Percentiles rank a stretch among this genome's conserved stretches.
Conservation (phyloP, 257 asterid species). For the Cruciata laevipes region DNA sequence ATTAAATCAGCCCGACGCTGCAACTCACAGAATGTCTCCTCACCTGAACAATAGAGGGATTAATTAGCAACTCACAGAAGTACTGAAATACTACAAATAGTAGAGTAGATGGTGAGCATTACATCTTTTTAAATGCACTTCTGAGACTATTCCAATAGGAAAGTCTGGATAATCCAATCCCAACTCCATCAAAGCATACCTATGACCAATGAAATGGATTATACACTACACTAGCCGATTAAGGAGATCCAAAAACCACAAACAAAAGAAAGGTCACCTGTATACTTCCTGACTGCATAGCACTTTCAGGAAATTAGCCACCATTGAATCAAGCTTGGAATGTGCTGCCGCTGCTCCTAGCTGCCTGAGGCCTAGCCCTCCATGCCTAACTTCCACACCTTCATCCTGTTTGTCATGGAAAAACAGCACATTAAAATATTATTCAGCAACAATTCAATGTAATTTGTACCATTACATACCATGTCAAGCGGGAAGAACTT, state of each 20-base stretch:
- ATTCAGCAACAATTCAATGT: too few relatives aligned
- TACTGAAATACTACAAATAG: not conserved
- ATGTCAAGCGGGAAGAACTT: slow-evolving; percentile 65
- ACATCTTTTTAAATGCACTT: slow-evolving; percentile 62
- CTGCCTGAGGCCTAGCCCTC: slow-evolving; percentile 68
- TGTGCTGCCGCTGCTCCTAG: slow-evolving; percentile 63
- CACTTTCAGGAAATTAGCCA: slow-evolving; percentile 68
- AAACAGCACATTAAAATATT: not conserved
- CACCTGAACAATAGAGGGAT: slow-evolving; percentile 39
- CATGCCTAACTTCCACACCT: slow-evolving; percentile 80
- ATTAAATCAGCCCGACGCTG: not conserved
- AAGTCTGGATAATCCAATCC: slow-evolving; percentile 67
- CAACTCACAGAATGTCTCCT: slow-evolving; percentile 47
- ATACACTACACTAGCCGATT: not conserved
- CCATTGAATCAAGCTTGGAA: slow-evolving; percentile 67
- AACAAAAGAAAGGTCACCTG: slow-evolving; percentile 28
- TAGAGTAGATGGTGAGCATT: slow-evolving; percentile 10
- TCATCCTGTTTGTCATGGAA: slow-evolving; percentile 42
- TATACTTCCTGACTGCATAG: slow-evolving; percentile 79
- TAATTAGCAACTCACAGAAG: not conserved
- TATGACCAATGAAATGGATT: slow-evolving; percentile 4
- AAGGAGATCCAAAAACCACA: not conserved
- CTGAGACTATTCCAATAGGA: slow-evolving; percentile 75
- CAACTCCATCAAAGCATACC: slow-evolving; percentile 89
- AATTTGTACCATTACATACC: slow-evolving; percentile 20